Evolutionary conservation across 208 protist genomes (phyloP).

Genomic region (Trypanosoma mega): DNA sequence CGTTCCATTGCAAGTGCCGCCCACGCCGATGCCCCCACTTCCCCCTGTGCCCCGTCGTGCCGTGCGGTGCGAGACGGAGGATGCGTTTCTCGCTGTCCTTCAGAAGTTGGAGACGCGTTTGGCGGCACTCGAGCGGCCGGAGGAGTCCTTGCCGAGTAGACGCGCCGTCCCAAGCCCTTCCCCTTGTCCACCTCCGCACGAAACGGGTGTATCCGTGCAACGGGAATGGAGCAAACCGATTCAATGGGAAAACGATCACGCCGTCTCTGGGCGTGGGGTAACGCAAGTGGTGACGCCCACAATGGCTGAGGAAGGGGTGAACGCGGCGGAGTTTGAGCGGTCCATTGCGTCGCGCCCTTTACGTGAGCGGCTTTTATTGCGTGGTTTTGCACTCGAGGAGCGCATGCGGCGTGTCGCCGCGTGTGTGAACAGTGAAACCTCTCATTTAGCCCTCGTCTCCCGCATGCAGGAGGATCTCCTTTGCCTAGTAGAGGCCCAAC

Average conservation of each 20-base stretch:
- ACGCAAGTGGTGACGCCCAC: neutral
- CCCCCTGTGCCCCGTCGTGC: neutral
- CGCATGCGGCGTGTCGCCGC: neutral
- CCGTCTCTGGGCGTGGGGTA: too few relatives aligned
- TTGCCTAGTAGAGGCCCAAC: conserved; percentile 6
- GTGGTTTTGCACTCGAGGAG: conserved; percentile 5
- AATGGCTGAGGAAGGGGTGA: neutral
- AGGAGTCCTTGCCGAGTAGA: too few relatives aligned
- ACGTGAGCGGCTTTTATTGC: conserved; percentile 7
- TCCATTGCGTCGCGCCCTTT: neutral
- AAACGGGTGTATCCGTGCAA: too few relatives aligned
- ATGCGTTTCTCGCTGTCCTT: neutral
- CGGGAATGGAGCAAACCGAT: too few relatives aligned
- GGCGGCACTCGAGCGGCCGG: conserved; percentile 11
- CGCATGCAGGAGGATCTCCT: conserved; percentile 14
- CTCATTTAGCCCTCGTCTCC: conserved; percentile 1
- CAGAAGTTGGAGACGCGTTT: conserved; percentile 3
- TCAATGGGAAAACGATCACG: too few relatives aligned
- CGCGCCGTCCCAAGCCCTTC: too few relatives aligned
- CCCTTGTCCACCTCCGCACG: too few relatives aligned
- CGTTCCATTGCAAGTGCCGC: too few relatives aligned
- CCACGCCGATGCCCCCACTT: neutral
- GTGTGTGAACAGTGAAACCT: neutral
- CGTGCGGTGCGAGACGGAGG: neutral
- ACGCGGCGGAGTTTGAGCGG: conserved; percentile 12